Evolutionary conservation across 2,329 filamentous ascomycete genomes (phyloP).

Genomic region (Fusarium sacchari): DNA sequence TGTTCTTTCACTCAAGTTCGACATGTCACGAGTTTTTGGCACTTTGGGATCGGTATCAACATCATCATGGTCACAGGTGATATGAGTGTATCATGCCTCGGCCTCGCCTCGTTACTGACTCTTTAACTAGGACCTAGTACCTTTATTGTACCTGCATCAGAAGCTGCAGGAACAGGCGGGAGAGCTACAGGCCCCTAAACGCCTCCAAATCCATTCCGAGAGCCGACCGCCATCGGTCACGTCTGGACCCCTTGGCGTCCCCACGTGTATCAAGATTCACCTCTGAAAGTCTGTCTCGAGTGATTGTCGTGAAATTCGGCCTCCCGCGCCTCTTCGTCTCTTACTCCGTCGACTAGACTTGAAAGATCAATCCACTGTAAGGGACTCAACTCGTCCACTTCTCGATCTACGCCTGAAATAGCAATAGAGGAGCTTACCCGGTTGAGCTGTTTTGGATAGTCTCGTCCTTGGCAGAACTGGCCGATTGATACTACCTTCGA

Average conservation of each 20-base stretch:
- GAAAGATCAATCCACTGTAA: not conserved
- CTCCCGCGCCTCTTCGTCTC: not conserved
- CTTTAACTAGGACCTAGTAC: not conserved
- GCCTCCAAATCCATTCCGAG: slow-evolving; percentile 3
- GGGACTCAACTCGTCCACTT: not conserved
- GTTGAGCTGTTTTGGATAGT: slow-evolving; percentile 1
- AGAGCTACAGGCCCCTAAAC: slow-evolving; percentile 11
- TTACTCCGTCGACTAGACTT: not conserved
- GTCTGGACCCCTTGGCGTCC: slow-evolving; percentile 28
- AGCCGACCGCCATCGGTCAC: slow-evolving; percentile 21
- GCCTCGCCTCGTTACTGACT: not conserved
- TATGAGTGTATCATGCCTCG: not conserved
- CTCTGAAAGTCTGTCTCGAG: not conserved
- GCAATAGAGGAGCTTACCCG: not conserved
- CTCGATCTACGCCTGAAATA: not conserved
- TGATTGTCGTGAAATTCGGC: slow-evolving; percentile 3
- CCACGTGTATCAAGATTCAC: slow-evolving; percentile 19
- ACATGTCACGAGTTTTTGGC: not conserved
- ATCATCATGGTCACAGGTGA: not conserved
- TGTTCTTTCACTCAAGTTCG: not conserved
- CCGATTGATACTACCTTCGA: not conserved
- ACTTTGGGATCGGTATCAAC: not conserved
- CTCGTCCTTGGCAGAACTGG: slow-evolving; percentile 5
- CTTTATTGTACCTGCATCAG: slow-evolving; percentile 15
- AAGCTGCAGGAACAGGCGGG: slow-evolving; percentile 22